These are phyloP conservation scores for Podila epicladia DNA, from an alignment of 192 early-diverging fungal genomes.

Conservation along the genomic window DNA sequence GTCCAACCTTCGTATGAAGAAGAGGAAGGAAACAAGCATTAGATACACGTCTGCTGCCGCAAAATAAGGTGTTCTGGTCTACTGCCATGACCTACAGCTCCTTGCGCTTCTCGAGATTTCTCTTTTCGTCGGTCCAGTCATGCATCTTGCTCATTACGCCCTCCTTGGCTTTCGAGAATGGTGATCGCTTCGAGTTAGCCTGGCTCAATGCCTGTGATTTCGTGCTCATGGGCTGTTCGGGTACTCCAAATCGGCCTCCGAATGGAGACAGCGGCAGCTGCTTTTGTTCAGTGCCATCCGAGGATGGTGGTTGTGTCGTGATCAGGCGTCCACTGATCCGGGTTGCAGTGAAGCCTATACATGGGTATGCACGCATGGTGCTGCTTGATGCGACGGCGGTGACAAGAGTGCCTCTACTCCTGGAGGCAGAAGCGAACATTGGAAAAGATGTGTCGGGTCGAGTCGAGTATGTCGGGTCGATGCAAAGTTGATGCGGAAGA, in stretches of 20 bases:
- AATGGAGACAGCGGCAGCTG: constrained; percentile 27
- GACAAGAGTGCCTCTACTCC: too few relatives aligned
- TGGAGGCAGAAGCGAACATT: too few relatives aligned
- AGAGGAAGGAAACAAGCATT: constrained; percentile 15
- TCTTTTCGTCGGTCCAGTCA: constrained; percentile 60
- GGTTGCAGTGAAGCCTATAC: too few relatives aligned
- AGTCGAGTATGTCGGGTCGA: too few relatives aligned
- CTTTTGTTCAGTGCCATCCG: not conserved
- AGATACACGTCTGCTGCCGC: too few relatives aligned
- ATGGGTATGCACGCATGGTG: too few relatives aligned
- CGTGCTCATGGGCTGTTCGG: constrained; percentile 39
- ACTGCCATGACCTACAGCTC: constrained; percentile 50
- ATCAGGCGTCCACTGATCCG: too few relatives aligned
- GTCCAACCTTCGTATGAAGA: constrained; percentile 17
- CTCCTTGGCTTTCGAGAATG: constrained; percentile 47
- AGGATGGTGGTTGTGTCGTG: not conserved
- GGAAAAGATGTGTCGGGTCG: too few relatives aligned
- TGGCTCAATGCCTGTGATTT: constrained; percentile 24
- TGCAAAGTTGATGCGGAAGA: too few relatives aligned
- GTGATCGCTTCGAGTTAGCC: constrained; percentile 23
- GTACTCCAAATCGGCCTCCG: constrained; percentile 42
- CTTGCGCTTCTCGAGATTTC: constrained; percentile 59
- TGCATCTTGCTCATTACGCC: constrained; percentile 51
- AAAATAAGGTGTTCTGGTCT: not conserved
- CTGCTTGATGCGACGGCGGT: too few relatives aligned